Evolutionary conservation across 2,329 filamentous ascomycete genomes (phyloP).

Genomic region (Pestalotiopsis sp.): DNA sequence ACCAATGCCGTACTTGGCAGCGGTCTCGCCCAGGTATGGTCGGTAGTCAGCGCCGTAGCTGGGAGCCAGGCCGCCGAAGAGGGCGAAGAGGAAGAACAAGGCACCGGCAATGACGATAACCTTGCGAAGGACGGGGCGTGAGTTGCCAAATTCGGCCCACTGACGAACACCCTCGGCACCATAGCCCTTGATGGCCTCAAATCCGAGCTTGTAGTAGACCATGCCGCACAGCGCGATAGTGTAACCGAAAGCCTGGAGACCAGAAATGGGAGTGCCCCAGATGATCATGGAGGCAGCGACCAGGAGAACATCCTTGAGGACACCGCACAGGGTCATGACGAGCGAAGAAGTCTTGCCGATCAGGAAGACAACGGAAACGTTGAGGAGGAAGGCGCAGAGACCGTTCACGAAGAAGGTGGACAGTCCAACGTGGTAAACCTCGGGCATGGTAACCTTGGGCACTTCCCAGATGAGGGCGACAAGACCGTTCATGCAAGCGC

Average conservation of each 20-base stretch:
- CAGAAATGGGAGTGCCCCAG: constrained; percentile 75
- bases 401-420: constrained; percentile 77
- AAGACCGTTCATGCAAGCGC: constrained; percentile 78
- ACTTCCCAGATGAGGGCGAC: constrained; percentile 76
- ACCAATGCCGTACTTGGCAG: constrained; percentile 48
- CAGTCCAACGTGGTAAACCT: constrained; percentile 74
- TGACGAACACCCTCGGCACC: constrained; percentile 70
- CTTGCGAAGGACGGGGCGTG: constrained; percentile 78
- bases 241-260: constrained; percentile 83
- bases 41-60: constrained; percentile 57
- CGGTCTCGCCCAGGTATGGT: constrained; percentile 50
- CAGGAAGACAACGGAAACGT: constrained; percentile 84
- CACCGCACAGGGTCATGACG: constrained; percentile 83
- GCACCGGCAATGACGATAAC: constrained; percentile 68
- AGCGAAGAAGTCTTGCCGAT: constrained; percentile 88
- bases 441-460: constrained; percentile 67
- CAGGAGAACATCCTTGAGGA: constrained; percentile 85
- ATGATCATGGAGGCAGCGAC: constrained; percentile 80
- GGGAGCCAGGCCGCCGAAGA: constrained; percentile 70
- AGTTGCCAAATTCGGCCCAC: constrained; percentile 85
- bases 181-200: constrained; percentile 82
- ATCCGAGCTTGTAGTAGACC: constrained; percentile 84
- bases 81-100: constrained; percentile 66
- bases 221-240: constrained; percentile 77
- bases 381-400: constrained; percentile 76